Conservation (phyloP, 2,329 filamentous ascomycete species). For the Monosporascus sp. region DNA sequence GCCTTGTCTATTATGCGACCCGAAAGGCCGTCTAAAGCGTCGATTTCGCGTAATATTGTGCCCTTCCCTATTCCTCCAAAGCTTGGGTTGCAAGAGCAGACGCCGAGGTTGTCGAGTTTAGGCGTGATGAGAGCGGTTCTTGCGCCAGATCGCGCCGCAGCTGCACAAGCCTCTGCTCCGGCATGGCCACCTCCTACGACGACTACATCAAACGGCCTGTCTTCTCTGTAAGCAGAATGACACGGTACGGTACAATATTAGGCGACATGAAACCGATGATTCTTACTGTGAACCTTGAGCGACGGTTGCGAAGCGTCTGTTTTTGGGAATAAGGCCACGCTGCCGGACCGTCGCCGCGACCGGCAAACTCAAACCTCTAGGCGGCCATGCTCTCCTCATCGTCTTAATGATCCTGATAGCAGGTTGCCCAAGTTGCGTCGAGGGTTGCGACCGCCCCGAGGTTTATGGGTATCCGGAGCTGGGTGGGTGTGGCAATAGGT, state of each 20-base stretch:
- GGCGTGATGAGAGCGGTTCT: conserved; percentile 88
- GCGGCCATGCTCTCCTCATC: conserved; percentile 28
- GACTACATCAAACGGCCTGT: conserved; percentile 79
- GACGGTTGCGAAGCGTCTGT: conserved; percentile 26
- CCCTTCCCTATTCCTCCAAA: conserved; percentile 99
- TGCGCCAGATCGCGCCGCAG: conserved; percentile 82
- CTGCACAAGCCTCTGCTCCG: conserved; percentile 87
- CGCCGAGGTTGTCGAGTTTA: conserved; percentile 80
- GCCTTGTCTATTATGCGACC: conserved; percentile 89
- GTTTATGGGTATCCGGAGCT: background rate
- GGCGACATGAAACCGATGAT: background rate
- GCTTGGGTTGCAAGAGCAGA: conserved; percentile 94
- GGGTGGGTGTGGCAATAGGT: background rate
- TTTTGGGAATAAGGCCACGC: conserved; percentile 9
- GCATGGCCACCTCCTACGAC: conserved; percentile 96
- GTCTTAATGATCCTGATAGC: conserved; percentile 1
- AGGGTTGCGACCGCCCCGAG: background rate
- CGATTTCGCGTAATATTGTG: conserved; percentile 90
- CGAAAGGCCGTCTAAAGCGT: conserved; percentile 86
- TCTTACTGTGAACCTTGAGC: conserved; percentile 27
- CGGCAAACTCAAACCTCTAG: conserved; percentile 22
- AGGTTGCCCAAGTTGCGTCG: background rate
- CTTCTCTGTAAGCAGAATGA: background rate
- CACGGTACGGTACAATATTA: too few species aligned
- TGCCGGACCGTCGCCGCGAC: conserved; percentile 7